Evolutionary conservation across 2,329 filamentous ascomycete species (phyloP), one percentile per base, ranked within the genome.

Genomic region (Diplodia seriata): DNA sequence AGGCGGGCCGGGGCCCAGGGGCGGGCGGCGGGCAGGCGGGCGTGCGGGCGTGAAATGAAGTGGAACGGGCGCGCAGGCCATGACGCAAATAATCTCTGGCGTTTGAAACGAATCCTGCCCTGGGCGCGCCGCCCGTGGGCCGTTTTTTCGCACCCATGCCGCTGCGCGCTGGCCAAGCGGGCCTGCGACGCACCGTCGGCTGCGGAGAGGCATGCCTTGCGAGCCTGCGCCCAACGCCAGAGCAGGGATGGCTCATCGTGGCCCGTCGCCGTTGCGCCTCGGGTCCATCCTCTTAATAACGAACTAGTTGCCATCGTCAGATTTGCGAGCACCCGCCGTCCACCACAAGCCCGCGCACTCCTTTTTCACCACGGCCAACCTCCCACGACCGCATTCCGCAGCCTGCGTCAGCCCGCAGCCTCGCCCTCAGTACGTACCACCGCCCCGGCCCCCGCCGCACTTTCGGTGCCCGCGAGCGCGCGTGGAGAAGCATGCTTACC

Each of bases 401-500:
- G 40, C 65, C 66, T 47, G 33, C 66, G 47, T 54, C 55, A 53
- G 47, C 66, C 15, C 47, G 18, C 49, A 43, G 55, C 49, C 56
- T 66, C 50, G n/a, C 12, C 38, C 4, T 18, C 64, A 26, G 65
- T 67, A 67, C 65, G 65, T 67, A 56, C 55, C 54, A 26, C 43
- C 33, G 31, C 29, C 40, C 66, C 56, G 51, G 51, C 54, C 66
- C 57, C 59, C 40, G 57, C 59, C 54, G 57, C 66, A 57, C 50
- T 43, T 64, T 64, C 29, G 50, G 36, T 64, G 50, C 66, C 59
- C 57, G 33, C 36, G 54, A 43, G 50, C 29, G 38, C 50, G 67
- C 61, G 53, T 68, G 61, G 67, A 61, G 63, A 68, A 49, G 67
- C 62, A 57, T 55, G 65, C 66, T 68, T 64, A 68, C 66, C 66